These are phyloP conservation scores for Volvariella volvacea DNA, from an alignment of 1,284 basidiomycete species.

Conservation along the genomic window DNA sequence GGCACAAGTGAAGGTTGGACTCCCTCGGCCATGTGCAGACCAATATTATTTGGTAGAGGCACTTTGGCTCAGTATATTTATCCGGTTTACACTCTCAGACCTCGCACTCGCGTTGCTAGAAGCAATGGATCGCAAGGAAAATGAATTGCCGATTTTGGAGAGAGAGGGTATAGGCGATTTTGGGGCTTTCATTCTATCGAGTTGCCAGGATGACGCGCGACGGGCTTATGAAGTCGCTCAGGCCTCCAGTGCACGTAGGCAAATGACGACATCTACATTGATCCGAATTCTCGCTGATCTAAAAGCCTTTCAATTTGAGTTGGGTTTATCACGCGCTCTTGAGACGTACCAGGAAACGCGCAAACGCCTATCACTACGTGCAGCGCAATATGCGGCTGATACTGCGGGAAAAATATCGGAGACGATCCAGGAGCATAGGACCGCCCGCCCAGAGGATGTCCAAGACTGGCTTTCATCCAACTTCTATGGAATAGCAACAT, in stretches of 20 bases:
- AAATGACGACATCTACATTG: conserved; percentile 30
- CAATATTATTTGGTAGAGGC: conserved; percentile 49
- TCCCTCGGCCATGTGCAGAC: conserved; percentile 46
- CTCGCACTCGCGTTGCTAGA: conserved; percentile 25
- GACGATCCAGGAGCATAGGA: conserved; percentile 13
- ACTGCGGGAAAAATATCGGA: conserved; percentile 6
- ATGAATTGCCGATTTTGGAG: conserved; percentile 8
- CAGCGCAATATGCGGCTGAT: conserved; percentile 4
- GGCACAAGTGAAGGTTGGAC: conserved; percentile 41
- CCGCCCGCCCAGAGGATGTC: conserved; percentile 13
- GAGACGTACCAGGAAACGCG: conserved; percentile 10
- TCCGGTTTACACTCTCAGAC: conserved; percentile 36
- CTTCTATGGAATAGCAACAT: conserved; percentile 16
- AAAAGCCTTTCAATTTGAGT: conserved; percentile 30
- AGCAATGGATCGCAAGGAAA: conserved; percentile 3
- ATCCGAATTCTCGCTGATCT: conserved; percentile 31
- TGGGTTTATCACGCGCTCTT: conserved; percentile 19
- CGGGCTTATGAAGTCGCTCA: conserved; percentile 28
- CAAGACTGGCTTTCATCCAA: conserved; percentile 23
- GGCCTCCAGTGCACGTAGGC: conserved; percentile 25
- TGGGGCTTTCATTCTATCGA: conserved; percentile 29
- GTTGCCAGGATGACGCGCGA: conserved; percentile 30
- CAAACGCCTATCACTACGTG: conserved; percentile 12
- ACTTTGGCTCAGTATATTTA: conserved; percentile 37
- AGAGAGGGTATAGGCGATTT: conserved; percentile 26